phyloP scores from a whole-genome alignment of 257 asterid genomes.

The Verbascum thapsus region DNA sequence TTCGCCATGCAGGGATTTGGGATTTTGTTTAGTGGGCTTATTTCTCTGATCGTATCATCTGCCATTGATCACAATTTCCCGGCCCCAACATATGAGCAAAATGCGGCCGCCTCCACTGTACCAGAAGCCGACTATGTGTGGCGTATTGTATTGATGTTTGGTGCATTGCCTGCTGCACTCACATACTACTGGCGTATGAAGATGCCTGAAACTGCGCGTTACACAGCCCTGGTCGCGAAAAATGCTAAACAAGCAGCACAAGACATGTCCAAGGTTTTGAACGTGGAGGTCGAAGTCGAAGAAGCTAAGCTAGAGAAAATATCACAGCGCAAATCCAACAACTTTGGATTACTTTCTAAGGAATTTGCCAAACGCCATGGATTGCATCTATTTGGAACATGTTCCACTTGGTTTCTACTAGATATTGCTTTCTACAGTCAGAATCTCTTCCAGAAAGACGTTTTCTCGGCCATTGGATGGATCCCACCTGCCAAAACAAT shows the following conservation, averaged over 20 bases:
- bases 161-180: slow-evolving; percentile 11
- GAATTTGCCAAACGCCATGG: slow-evolving; percentile 49
- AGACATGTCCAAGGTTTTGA: slow-evolving; percentile 22
- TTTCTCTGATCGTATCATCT: not conserved
- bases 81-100: not conserved
- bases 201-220: slow-evolving; percentile 28
- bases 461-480: slow-evolving; percentile 46
- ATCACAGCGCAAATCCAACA: not conserved
- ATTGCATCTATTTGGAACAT: slow-evolving; percentile 45
- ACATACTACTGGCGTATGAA: slow-evolving; percentile 29
- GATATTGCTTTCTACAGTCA: slow-evolving; percentile 52
- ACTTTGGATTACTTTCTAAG: slow-evolving; percentile 21
- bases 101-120: not conserved
- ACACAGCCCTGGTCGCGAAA: slow-evolving; percentile 15
- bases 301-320: slow-evolving; percentile 8
- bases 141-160: slow-evolving; percentile 21
- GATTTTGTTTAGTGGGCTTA: slow-evolving; percentile 4
- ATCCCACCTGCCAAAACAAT: slow-evolving; percentile 29
- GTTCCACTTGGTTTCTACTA: slow-evolving; percentile 43
- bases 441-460: slow-evolving; percentile 50
- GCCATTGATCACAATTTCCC: not conserved
- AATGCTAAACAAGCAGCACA: slow-evolving; percentile 21
- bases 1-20: slow-evolving; percentile 31
- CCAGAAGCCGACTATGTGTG: slow-evolving; percentile 23
- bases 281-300: slow-evolving; percentile 12